Percentiles rank a stretch among this genome's conserved stretches.
phyloP scores from a whole-genome alignment of 2,329 filamentous ascomycete species.

The Escovopsis weberi region DNA sequence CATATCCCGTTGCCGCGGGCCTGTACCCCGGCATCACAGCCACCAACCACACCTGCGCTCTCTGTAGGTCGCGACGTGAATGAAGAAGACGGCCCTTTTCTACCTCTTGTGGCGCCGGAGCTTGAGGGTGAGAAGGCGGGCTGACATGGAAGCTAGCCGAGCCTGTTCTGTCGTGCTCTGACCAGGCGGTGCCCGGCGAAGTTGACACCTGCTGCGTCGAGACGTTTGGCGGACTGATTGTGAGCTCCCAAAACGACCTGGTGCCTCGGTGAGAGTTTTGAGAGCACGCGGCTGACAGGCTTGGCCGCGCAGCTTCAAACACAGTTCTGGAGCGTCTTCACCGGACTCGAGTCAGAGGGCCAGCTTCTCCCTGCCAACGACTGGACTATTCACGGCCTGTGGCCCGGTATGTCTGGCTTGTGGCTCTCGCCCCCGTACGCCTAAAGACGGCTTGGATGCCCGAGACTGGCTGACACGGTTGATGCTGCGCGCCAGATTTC shows the following conservation, averaged over 20 bases:
- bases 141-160: slow-evolving; percentile 5
- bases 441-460: too few species aligned
- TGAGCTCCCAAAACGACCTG: slow-evolving; percentile 9
- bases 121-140: too few species aligned
- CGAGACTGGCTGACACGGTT: not conserved
- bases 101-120: not conserved
- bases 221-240: slow-evolving; percentile 47
- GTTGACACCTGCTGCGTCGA: slow-evolving; percentile 51
- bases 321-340: slow-evolving; percentile 52
- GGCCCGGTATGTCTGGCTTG: slow-evolving; percentile 24
- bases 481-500: slow-evolving; percentile 19
- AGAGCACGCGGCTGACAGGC: too few species aligned
- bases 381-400: slow-evolving; percentile 47
- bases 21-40: slow-evolving; percentile 30
- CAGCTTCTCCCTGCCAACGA: slow-evolving; percentile 42
- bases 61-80: slow-evolving; percentile 20
- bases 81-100: not conserved
- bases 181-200: slow-evolving; percentile 24
- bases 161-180: slow-evolving; percentile 32
- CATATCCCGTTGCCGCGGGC: slow-evolving; percentile 20
- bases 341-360: slow-evolving; percentile 40
- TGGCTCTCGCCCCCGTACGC: not conserved
- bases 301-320: slow-evolving; percentile 31
- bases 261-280: not conserved
- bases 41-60: slow-evolving; percentile 41